Evolutionary conservation across 441 rosid genomes (phyloP), one percentile per base, ranked within the genome.

Genomic region (Croton laevigatus): DNA sequence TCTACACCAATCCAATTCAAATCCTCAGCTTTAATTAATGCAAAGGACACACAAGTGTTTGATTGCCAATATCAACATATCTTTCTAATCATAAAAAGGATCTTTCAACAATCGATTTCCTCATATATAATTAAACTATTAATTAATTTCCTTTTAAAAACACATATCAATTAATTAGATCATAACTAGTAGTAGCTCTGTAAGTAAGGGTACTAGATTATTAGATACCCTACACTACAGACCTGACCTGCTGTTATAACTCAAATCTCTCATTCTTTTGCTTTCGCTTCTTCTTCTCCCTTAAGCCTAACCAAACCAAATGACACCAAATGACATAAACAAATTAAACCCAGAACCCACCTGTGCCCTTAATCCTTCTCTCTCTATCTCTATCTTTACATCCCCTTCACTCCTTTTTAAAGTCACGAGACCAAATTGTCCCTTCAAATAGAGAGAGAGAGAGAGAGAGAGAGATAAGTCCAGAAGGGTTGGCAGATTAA

Each of bases 401-500:
- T 7, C 69, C 54, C 61, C 37, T 36, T 27, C 65, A 14, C 68
- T 44, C 65, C 51, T 79, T 60, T 72, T 74, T 80, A 80, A 81
- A 83, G 87, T 86, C 91, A 88, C 88, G 89, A 86, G 88, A 83
- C 68, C 78, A 64, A 67, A 38, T 32, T 40, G 27, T n/a, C 53
- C 73, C 73, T 77, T 81, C 77, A 77, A 79, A 72, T 53, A 45
- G 59, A 72, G 69, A 76, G 83, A 68, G 75, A 72, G 81, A 76
- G 74, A 75, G 77, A 44, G 79, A 38, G 44, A 40, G 44, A 40
- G 77, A 44, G 79, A 76, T n/a, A 79, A 71, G 75, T 77, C 75
- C 76, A 65, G 79, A 74, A 72, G 61, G 60, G 69, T 83, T 84
- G 89, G 83, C 97, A 92, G 98, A 85, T 77, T 76, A 88, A 90